A percentile compares a stretch with the other conserved stretches of the same genome.
Conservation (phyloP, 352 stramenopile genomes). For the Phytophthora multivora region DNA sequence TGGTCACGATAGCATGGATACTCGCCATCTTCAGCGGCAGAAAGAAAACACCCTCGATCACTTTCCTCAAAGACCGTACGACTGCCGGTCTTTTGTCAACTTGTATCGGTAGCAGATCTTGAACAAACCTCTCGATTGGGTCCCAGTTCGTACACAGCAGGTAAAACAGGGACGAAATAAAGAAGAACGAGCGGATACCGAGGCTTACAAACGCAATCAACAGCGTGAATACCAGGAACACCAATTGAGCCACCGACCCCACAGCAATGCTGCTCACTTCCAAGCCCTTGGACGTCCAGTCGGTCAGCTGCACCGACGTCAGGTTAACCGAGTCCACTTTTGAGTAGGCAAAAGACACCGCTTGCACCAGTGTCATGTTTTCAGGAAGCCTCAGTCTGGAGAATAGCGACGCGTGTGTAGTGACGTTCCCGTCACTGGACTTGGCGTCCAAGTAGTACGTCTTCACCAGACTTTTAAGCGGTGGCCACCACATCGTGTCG, state of each 20-base stretch:
- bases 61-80: slow-evolving; percentile 70
- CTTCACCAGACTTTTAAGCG: slow-evolving; percentile 81
- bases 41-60: slow-evolving; percentile 89
- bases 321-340: slow-evolving; percentile 89
- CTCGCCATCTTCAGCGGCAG: slow-evolving; percentile 89
- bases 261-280: slow-evolving; percentile 86
- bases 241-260: slow-evolving; percentile 78
- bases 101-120: slow-evolving; percentile 80
- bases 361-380: slow-evolving; percentile 86
- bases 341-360: slow-evolving; percentile 72
- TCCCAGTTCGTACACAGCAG: slow-evolving; percentile 88
- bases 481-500: slow-evolving; percentile 89
- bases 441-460: slow-evolving; percentile 85
- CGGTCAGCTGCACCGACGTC: slow-evolving; percentile 82
- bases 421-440: slow-evolving; percentile 57
- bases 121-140: slow-evolving; percentile 83
- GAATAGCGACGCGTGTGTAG: slow-evolving; percentile 50
- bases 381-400: slow-evolving; percentile 62
- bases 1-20: slow-evolving; percentile 86
- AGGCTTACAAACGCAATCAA: slow-evolving; percentile 88
- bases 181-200: slow-evolving; percentile 87
- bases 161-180: slow-evolving; percentile 89
- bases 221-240: slow-evolving; percentile 78
- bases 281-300: slow-evolving; percentile 86
- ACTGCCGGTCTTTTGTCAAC: slow-evolving; percentile 75